Conservation (phyloP, 148 eudicot genomes). For the Vaccinium myrtillus region DNA sequence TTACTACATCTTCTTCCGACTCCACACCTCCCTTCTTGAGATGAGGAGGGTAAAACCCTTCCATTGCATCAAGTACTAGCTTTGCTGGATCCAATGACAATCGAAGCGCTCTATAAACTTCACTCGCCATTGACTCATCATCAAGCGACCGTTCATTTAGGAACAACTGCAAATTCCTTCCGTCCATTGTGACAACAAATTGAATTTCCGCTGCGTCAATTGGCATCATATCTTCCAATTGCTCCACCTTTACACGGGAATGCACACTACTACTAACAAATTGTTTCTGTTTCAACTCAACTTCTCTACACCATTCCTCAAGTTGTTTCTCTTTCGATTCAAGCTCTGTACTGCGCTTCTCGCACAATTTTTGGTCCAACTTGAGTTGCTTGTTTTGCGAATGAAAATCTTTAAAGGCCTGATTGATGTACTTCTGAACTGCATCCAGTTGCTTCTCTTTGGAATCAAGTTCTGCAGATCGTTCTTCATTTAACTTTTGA, state of each 20-base stretch:
- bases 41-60: conserved; percentile 52
- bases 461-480: conserved; percentile 23
- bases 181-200: conserved; percentile 46
- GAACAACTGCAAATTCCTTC: conserved; percentile 39
- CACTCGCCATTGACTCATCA: conserved; percentile 34
- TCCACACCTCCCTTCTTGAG: conserved; percentile 29
- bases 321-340: conserved; percentile 27
- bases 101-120: conserved; percentile 39
- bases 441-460: conserved; percentile 27
- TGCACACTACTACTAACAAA: neutral
- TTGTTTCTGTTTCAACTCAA: conserved; percentile 22
- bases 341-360: conserved; percentile 8
- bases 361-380: neutral
- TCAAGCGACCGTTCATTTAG: conserved; percentile 39
- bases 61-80: conserved; percentile 61
- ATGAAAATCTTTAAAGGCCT: conserved; percentile 13
- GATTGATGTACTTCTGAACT: conserved; percentile 14
- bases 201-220: conserved; percentile 32
- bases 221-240: conserved; percentile 5
- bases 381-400: conserved; percentile 18
- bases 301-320: conserved; percentile 15
- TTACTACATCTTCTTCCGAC: conserved; percentile 30
- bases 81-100: conserved; percentile 47
- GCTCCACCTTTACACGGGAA: conserved; percentile 22
- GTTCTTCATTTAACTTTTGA: neutral